These are phyloP conservation scores for Clarireedia paspali DNA, from an alignment of 2,329 filamentous ascomycete species.

Conservation along the genomic window DNA sequence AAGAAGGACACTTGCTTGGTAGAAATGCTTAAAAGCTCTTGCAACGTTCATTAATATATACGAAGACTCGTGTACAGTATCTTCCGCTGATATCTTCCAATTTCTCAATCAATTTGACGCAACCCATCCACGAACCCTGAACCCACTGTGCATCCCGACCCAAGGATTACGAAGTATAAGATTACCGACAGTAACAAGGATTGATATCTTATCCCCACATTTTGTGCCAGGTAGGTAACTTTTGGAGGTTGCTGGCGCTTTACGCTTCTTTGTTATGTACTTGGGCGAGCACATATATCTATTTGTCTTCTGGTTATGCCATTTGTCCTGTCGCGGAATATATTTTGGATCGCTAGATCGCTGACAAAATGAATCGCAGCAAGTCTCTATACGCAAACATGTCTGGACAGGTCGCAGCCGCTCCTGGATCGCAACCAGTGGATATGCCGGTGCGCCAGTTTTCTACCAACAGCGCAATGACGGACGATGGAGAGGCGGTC, in stretches of 20 bases:
- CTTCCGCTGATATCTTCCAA: no score
- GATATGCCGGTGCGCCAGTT: slow-evolving; percentile 23
- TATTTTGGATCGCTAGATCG: background rate
- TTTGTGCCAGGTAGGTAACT: background rate
- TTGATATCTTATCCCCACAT: background rate
- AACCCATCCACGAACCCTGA: no score
- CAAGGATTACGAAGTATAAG: no score
- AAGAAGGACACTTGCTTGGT: no score
- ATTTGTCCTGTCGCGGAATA: background rate
- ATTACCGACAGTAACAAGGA: background rate
- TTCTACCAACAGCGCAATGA: slow-evolving; percentile 19
- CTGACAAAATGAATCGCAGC: slow-evolving; percentile 18
- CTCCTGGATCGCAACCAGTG: slow-evolving; percentile 21
- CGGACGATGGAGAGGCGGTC: slow-evolving; percentile 27
- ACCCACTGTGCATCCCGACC: no score
- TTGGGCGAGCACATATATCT: no score
- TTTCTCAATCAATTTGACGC: no score
- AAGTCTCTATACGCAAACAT: slow-evolving; percentile 17
- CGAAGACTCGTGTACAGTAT: no score
- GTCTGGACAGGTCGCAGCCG: slow-evolving; percentile 18
- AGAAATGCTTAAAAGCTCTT: no score
- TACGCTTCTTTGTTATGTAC: background rate
- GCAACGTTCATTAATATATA: no score
- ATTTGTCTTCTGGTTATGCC: background rate
- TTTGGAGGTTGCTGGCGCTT: background rate